Conservation (phyloP, 1,284 basidiomycete genomes). For the Boletellus deceptivus region DNA sequence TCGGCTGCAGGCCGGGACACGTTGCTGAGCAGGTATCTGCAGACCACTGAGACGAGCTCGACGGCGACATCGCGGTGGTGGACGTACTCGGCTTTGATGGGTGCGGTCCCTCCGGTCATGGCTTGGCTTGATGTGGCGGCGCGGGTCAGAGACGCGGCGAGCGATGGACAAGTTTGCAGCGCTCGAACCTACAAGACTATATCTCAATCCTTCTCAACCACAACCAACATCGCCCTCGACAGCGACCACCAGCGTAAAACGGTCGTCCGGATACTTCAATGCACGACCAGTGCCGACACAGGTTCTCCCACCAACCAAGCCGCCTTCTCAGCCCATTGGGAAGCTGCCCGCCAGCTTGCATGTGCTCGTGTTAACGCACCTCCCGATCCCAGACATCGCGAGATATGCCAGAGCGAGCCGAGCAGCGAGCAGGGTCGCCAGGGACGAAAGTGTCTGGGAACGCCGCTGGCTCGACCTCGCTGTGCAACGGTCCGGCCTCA, state of each 20-base stretch:
- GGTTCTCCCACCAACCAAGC: conserved; percentile 30
- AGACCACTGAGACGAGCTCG: not conserved
- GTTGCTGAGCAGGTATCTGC: conserved; percentile 58
- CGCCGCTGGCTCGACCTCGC: conserved; percentile 62
- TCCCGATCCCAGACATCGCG: conserved; percentile 78
- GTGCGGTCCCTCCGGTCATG: conserved; percentile 55
- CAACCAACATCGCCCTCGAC: conserved; percentile 2
- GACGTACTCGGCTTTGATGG: conserved; percentile 73
- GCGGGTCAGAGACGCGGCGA: conserved; percentile 1
- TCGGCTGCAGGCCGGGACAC: conserved; percentile 47
- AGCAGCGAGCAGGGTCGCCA: conserved; percentile 61
- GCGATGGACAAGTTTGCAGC: conserved; percentile 77
- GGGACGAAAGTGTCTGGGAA: conserved; percentile 77
- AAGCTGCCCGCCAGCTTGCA: conserved; percentile 77
- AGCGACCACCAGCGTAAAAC: conserved; percentile 15
- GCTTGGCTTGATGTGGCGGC: conserved; percentile 19
- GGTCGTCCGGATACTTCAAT: conserved; percentile 9
- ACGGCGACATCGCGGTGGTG: not conserved
- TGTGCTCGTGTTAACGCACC: conserved; percentile 64
- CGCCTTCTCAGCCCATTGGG: conserved; percentile 48
- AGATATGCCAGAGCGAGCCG: conserved; percentile 68
- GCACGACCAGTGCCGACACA: conserved; percentile 29
- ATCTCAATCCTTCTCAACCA: conserved; percentile 31
- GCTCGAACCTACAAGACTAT: conserved; percentile 73
- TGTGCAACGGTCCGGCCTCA: conserved; percentile 40